Conservation (phyloP, 768 basidiomycete species). For the Lentinula sp. region DNA sequence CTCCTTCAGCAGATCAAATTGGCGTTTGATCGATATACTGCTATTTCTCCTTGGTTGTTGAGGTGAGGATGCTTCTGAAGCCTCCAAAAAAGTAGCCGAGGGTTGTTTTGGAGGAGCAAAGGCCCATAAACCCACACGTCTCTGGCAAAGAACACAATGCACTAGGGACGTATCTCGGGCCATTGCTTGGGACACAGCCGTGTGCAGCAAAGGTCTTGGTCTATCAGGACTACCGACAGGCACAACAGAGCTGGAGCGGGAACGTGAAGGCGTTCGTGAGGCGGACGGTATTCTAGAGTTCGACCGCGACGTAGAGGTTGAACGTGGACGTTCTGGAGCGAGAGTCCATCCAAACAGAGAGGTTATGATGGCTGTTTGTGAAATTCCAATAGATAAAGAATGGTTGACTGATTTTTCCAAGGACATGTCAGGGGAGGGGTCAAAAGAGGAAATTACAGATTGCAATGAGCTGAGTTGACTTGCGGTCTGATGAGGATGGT, state of each 20-base stretch:
- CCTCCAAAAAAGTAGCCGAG: background rate
- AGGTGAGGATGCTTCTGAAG: slow-evolving; percentile 12
- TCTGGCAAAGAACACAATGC: slow-evolving; percentile 65
- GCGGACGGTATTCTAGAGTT: slow-evolving; percentile 19
- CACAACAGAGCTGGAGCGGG: slow-evolving; percentile 25
- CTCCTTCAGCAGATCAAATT: slow-evolving; percentile 73
- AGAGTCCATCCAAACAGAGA: slow-evolving; percentile 49
- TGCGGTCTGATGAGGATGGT: slow-evolving; percentile 36
- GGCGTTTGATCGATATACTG: slow-evolving; percentile 25
- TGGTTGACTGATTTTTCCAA: slow-evolving; percentile 2
- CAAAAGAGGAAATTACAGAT: slow-evolving; percentile 36
- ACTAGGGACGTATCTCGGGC: slow-evolving; percentile 46
- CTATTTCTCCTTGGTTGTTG: slow-evolving; percentile 10
- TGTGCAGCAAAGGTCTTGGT: background rate
- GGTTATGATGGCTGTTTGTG: slow-evolving; percentile 36
- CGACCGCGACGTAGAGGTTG: slow-evolving; percentile 22
- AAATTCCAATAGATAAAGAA: slow-evolving; percentile 14
- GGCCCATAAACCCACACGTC: slow-evolving; percentile 77
- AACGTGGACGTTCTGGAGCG: slow-evolving; percentile 25
- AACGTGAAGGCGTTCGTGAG: slow-evolving; percentile 24
- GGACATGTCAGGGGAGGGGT: slow-evolving; percentile 1
- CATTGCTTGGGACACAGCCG: background rate
- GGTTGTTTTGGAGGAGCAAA: slow-evolving; percentile 34
- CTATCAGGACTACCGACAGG: slow-evolving; percentile 5
- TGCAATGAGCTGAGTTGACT: slow-evolving; percentile 50